Conservation (phyloP, 2,329 filamentous ascomycete genomes). For the Paracorniculantispora psalliotae region DNA sequence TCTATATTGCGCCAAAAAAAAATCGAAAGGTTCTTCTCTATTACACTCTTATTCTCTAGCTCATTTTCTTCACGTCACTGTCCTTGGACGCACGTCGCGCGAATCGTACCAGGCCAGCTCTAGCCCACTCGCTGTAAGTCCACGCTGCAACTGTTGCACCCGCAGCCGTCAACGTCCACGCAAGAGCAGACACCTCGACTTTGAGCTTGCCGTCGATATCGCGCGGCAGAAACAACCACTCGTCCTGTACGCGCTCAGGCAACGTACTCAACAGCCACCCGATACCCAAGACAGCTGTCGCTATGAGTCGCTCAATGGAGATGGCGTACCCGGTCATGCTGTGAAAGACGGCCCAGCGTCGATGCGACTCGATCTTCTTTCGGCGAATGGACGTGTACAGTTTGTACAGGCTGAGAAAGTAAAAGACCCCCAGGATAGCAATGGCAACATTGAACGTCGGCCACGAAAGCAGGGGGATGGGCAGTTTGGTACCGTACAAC, state of each 20-base stretch:
- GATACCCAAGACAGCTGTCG: not conserved
- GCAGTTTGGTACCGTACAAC: not conserved
- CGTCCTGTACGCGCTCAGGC: not conserved
- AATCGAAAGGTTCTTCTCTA: no score
- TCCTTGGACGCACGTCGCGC: no score
- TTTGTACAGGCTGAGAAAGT: conserved; percentile 2
- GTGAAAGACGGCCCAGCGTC: conserved; percentile 3
- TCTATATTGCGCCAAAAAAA: no score
- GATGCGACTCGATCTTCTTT: not conserved
- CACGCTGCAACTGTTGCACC: not conserved
- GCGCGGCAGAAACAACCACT: not conserved
- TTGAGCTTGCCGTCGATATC: not conserved
- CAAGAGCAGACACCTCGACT: conserved; percentile 3
- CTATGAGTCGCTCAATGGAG: not conserved
- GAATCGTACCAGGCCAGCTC: not conserved
- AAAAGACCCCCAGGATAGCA: not conserved
- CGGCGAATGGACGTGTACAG: not conserved
- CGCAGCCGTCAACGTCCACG: conserved; percentile 3
- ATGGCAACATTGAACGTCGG: not conserved
- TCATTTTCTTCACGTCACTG: no score
- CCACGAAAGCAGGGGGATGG: not conserved
- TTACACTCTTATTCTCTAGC: no score
- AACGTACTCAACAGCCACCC: not conserved
- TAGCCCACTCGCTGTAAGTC: not conserved
- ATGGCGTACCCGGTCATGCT: conserved; percentile 6